Evolutionary conservation across 2,329 filamentous ascomycete genomes (phyloP).

Genomic region (Drechslera avenae): DNA sequence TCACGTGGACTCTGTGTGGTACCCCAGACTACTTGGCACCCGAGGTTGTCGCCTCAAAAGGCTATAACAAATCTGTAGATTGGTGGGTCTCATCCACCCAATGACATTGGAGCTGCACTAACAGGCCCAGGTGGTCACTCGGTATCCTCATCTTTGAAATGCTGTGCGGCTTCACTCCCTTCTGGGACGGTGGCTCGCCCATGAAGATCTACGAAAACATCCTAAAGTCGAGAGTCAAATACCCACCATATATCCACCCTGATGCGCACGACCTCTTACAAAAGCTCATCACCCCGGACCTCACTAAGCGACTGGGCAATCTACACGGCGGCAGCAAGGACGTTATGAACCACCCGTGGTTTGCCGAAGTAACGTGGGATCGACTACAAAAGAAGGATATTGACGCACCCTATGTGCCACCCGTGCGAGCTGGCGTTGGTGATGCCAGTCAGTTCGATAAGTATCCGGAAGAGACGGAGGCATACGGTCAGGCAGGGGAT

Average conservation of each 20-base stretch:
- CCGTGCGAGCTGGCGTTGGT: slow-evolving; percentile 88
- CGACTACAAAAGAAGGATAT: slow-evolving; percentile 93
- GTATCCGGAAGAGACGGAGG: slow-evolving; percentile 95
- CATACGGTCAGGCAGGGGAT: slow-evolving; percentile 77
- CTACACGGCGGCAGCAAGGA: slow-evolving; percentile 88
- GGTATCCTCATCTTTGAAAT: slow-evolving; percentile 99
- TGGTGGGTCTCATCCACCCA: slow-evolving; percentile 67
- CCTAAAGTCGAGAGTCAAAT: slow-evolving; percentile 92
- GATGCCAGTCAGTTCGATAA: slow-evolving; percentile 98
- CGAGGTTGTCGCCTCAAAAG: slow-evolving; percentile 98
- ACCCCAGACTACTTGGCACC: slow-evolving; percentile 97
- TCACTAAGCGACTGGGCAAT: slow-evolving; percentile 95
- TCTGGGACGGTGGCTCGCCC: slow-evolving; percentile 96
- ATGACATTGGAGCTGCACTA: slow-evolving; percentile 5
- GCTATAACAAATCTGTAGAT: slow-evolving; percentile 99
- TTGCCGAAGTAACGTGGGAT: slow-evolving; percentile 97
- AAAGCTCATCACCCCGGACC: slow-evolving; percentile 88
- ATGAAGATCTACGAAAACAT: slow-evolving; percentile 99
- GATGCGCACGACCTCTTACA: slow-evolving; percentile 93
- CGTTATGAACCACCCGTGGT: slow-evolving; percentile 96
- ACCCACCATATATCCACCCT: slow-evolving; percentile 91
- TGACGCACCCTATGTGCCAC: slow-evolving; percentile 95
- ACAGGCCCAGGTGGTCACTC: slow-evolving; percentile 81
- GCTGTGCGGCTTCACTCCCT: slow-evolving; percentile 97
- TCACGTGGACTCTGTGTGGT: slow-evolving; percentile 98